phyloP scores from a whole-genome alignment of 805 yeast species.

The Wickerhamomyces mucosus region DNA sequence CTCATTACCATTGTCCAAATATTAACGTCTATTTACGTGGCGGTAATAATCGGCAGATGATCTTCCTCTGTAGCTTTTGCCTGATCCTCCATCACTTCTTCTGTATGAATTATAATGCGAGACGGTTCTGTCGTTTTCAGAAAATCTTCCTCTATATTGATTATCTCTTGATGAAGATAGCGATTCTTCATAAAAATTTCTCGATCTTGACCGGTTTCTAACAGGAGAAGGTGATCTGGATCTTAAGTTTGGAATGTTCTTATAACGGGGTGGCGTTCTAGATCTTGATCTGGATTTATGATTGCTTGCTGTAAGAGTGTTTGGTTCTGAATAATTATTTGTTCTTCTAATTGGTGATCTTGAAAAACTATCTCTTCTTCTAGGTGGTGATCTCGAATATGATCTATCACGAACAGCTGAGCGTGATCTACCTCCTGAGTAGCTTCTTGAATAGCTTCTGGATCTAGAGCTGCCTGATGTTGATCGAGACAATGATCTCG shows the following conservation, averaged over 20 bases:
- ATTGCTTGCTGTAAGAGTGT: neutral
- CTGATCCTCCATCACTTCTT: no score
- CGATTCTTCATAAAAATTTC: no score
- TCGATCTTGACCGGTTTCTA: slow-evolving; percentile 4
- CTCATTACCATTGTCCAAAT: no score
- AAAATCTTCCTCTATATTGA: no score
- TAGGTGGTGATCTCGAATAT: slow-evolving; percentile 5
- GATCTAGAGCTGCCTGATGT: slow-evolving; percentile 12
- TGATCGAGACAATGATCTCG: slow-evolving; percentile 17
- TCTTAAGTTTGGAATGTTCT: slow-evolving; percentile 7
- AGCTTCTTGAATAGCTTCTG: slow-evolving; percentile 10
- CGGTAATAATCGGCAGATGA: no score
- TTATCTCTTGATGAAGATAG: no score
- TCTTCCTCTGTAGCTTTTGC: no score
- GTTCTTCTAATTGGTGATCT: neutral
- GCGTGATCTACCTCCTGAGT: slow-evolving; percentile 3
- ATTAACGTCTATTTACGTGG: no score
- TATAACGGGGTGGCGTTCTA: slow-evolving; percentile 1
- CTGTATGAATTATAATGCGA: no score
- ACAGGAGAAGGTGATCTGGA: slow-evolving; percentile 4
- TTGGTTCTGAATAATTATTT: neutral
- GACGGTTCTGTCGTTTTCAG: no score
- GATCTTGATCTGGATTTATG: slow-evolving; percentile 7
- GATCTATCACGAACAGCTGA: slow-evolving; percentile 1
- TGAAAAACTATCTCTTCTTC: neutral